Conservation (phyloP, 495 filamentous ascomycete genomes). For the Bryoglossum gracile region DNA sequence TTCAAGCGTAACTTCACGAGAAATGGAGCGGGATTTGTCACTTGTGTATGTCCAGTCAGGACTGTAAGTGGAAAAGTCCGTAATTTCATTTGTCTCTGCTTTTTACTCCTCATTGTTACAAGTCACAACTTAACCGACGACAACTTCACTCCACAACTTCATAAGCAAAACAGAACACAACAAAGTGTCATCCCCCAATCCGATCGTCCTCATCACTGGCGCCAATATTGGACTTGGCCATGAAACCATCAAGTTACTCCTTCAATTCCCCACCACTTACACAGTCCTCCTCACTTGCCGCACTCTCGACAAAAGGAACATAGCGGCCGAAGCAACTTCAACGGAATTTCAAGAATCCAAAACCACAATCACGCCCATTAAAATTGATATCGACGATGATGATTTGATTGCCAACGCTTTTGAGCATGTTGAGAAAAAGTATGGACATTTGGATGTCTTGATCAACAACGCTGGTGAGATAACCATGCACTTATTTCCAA, state of each 20-base stretch:
- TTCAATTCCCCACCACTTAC: conserved; percentile 37
- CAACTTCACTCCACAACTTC: too few species aligned
- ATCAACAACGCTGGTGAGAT: conserved; percentile 53
- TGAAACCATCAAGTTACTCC: conserved; percentile 40
- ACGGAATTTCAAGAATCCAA: conserved; percentile 30
- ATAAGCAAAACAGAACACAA: too few species aligned
- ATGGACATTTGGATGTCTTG: conserved; percentile 44
- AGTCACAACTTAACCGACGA: too few species aligned
- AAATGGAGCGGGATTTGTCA: too few species aligned
- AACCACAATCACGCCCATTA: conserved; percentile 32
- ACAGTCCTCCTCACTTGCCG: conserved; percentile 42
- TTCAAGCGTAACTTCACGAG: too few species aligned
- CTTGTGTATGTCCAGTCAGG: too few species aligned
- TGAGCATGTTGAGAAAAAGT: conserved; percentile 26
- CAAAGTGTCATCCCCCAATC: too few species aligned
- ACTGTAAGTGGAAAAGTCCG: too few species aligned
- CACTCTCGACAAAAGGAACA: conserved; percentile 35
- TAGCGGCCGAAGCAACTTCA: conserved; percentile 30
- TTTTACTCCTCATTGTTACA: too few species aligned
- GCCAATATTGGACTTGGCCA: conserved; percentile 46
- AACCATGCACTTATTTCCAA: too few species aligned
- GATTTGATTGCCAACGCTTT: conserved; percentile 34
- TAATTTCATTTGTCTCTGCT: too few species aligned
- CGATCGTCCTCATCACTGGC: conserved; percentile 34
- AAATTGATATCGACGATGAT: conserved; percentile 45